Base-by-base conservation (phyloP, 352 stramenopile genomes). In the Globisporangium megalacanthum region DNA sequence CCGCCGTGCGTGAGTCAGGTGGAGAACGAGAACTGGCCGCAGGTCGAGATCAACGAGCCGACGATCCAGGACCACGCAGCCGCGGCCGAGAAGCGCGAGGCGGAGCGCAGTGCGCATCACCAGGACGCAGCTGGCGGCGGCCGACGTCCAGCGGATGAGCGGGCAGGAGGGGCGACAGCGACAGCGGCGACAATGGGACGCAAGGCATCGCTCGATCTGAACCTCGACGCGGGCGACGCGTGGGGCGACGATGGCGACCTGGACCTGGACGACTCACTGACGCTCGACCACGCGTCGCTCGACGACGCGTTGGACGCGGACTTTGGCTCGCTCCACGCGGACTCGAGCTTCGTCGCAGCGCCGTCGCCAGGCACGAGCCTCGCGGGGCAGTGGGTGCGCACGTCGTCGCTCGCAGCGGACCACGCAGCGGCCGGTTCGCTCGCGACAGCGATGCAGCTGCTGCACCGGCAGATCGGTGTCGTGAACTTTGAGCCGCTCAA, bases 381-480 rank as follows among this genome's bases (percentile, higher is more conserved):
- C 31, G 84, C 88, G 54, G 80, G 81, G 44, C 88, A 90, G 61
- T 99, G 97, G 96, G 89, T 95, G 49, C 81, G 92, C 56, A 98
- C 98, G 63, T 99, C 93, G 36, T 98, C 95, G 20, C 87, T 99
- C 56, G 96, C 96, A 42, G 96, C 95, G 9, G 97, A 99, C 77
- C 97, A 99, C 68, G 92, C 95, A 33, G 96, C 97, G 22, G 97
- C 97, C 35, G 97, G 97, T 7, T 95, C 86, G 45, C 96, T 99
- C 49, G 84, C 96, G 58, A 98, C 95, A 20, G 95, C 96, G 13
- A 98, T 99, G 91, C 92, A 99, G 68, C 71, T 99, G 49, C 82
- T 99, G 58, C 96, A 99, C 71, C 88, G 97, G 20, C 97, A 99
- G 82, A 99, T 99, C 68, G 97, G 97, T 36, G 94, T 98, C 1